A percentile compares a stretch with the other conserved stretches of the same genome.
Conservation (phyloP, 1,284 basidiomycete genomes). For the Psilocybe mexicana region DNA sequence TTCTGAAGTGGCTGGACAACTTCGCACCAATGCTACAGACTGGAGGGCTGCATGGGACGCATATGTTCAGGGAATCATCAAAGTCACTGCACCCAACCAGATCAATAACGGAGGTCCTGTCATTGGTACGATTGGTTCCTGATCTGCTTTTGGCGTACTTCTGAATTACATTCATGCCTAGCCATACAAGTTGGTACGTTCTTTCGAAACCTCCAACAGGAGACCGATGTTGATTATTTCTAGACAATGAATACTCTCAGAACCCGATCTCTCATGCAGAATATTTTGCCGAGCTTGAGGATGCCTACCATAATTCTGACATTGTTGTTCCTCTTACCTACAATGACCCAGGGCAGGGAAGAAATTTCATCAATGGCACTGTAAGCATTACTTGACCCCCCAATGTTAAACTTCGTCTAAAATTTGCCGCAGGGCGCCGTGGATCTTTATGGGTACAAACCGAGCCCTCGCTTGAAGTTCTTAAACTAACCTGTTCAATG, state of each 20-base stretch:
- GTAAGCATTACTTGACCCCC: conserved; percentile 27
- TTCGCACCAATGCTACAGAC: conserved; percentile 71
- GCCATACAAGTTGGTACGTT: conserved; percentile 66
- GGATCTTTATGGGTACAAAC: conserved; percentile 46
- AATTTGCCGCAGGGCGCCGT: conserved; percentile 40
- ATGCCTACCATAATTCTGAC: conserved; percentile 50
- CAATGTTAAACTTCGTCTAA: background rate
- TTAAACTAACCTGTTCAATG: too few relatives aligned
- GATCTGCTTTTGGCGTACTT: background rate
- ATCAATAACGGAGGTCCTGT: conserved; percentile 71
- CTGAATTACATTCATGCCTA: conserved; percentile 22
- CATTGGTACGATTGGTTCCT: conserved; percentile 50
- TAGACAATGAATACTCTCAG: conserved; percentile 80
- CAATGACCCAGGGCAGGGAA: conserved; percentile 62
- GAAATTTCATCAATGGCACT: conserved; percentile 72
- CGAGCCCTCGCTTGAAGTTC: background rate
- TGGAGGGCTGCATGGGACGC: conserved; percentile 70
- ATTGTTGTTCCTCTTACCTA: conserved; percentile 75
- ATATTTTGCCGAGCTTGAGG: conserved; percentile 68
- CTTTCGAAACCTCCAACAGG: background rate
- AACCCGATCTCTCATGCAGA: conserved; percentile 45
- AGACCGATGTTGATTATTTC: background rate
- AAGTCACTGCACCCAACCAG: conserved; percentile 63
- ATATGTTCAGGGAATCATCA: conserved; percentile 67
- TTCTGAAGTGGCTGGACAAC: conserved; percentile 59